Conservation (phyloP, 148 eudicot genomes). For the Camellia granthamiana region DNA sequence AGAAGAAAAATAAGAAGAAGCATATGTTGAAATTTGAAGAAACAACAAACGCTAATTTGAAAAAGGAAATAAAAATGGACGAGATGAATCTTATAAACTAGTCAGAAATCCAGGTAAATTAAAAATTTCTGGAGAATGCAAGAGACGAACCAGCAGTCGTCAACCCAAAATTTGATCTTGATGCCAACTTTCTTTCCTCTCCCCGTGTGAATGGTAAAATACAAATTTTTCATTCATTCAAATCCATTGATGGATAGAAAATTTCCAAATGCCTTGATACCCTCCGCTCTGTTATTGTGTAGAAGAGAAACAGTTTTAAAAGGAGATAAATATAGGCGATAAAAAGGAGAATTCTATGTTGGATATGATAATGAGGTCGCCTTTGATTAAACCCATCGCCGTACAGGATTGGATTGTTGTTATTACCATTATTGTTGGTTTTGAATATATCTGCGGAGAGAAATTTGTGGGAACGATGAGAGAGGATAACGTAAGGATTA, state of each 20-base stretch:
- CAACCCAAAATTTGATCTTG: not conserved
- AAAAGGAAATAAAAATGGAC: too few relatives aligned
- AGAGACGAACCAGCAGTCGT: not conserved
- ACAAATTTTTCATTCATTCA: not conserved
- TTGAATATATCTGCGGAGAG: slow-evolving; percentile 15
- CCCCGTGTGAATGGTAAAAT: not conserved
- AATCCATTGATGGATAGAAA: not conserved
- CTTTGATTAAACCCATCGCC: slow-evolving; percentile 7
- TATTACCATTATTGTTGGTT: slow-evolving; percentile 10
- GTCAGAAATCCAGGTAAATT: not conserved
- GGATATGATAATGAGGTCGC: not conserved
- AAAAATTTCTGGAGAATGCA: not conserved
- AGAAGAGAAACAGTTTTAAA: not conserved
- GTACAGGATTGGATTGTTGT: not conserved
- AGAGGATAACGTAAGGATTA: not conserved
- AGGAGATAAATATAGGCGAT: not conserved
- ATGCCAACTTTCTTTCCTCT: not conserved
- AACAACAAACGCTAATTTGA: not conserved
- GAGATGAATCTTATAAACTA: not conserved
- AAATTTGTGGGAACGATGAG: slow-evolving; percentile 10
- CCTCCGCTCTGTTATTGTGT: not conserved
- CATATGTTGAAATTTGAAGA: too few relatives aligned
- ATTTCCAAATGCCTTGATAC: not conserved
- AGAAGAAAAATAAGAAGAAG: too few relatives aligned
- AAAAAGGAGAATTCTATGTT: not conserved